These are phyloP conservation scores for Cordyceps cicadae DNA, from an alignment of 2,329 filamentous ascomycete species.

Conservation along the genomic window DNA sequence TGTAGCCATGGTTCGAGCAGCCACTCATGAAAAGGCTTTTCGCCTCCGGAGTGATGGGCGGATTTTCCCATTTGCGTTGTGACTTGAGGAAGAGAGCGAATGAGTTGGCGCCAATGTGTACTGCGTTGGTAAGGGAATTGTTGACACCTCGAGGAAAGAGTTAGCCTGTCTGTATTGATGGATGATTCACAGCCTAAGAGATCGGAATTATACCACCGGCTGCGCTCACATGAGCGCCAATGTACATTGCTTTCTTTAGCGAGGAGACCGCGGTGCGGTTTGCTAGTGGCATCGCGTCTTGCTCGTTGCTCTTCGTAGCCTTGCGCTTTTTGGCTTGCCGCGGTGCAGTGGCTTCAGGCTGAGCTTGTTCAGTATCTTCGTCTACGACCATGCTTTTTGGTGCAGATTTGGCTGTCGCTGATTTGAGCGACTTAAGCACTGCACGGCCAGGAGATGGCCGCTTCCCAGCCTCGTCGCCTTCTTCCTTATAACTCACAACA, in stretches of 20 bases:
- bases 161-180: constrained; percentile 10
- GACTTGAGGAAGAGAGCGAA: constrained; percentile 95
- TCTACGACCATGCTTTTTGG: constrained; percentile 19
- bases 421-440: constrained; percentile 17
- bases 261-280: constrained; percentile 55
- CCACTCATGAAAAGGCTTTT: constrained; percentile 60
- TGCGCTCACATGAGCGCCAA: constrained; percentile 86
- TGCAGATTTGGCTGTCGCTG: constrained; percentile 16
- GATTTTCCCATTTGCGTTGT: constrained; percentile 88
- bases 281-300: constrained; percentile 53
- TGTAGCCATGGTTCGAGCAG: constrained; percentile 63
- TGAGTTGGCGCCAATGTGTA: constrained; percentile 80
- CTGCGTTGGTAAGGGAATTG: constrained; percentile 71
- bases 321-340: constrained; percentile 35
- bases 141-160: constrained; percentile 59
- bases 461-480: constrained; percentile 14
- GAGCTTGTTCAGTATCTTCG: constrained; percentile 14
- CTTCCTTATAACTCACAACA: constrained; percentile 25
- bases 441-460: constrained; percentile 13
- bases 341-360: constrained; percentile 16
- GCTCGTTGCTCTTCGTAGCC: constrained; percentile 29
- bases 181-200: neutral
- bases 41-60: constrained; percentile 61
- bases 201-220: constrained; percentile 59
- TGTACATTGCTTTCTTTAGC: constrained; percentile 63